Evolutionary conservation across 257 asterid species (phyloP), one percentile per base, ranked within the genome.

Genomic region (Ligustrum vulgare): DNA sequence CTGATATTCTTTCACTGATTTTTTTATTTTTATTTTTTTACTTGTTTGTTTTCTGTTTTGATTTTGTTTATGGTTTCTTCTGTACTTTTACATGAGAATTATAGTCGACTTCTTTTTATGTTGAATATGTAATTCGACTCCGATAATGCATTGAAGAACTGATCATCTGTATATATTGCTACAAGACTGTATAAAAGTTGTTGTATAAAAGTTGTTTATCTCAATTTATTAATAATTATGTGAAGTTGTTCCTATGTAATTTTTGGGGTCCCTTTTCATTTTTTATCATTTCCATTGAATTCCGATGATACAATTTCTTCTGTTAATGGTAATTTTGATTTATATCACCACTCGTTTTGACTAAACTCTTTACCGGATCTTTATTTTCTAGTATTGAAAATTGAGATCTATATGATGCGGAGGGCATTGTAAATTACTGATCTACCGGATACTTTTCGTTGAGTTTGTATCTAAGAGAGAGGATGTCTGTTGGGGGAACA

Each of bases 401-500:
- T 56, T 77, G 72, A 75, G 75, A 71, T 69, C n/a, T 66, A 71
- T 82, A 28, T 78, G 74, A 58, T 72, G 77, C 69, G 71, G 78
- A 79, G 69, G 75, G 77, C 63, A n/a, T 25, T 68, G 39, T 12
- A 79, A 25, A 71, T 80, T 75, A 33, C 72, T 18, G 23, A 77
- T 45, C 72, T 37, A 22, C 28, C 72, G 49, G 20, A 67, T 77
- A 69, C n/a, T 67, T 68, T 73, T 72, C 85, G 69, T 74, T 82
- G 90, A 77, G 68, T 80, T 72, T 32, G 39, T 60, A 28, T 51
- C 69, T 65, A 67, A 62, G 84, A 77, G 81, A 75, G 85, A 89
- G 77, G 72, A 94, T 94, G 98, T 87, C 96, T 1, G 85, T 89
- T 67, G 97, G 96, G 65, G 96, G 97, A 72, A 80, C 97, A 1